Percentiles rank a stretch among this genome's conserved stretches.
Evolutionary conservation across 768 basidiomycete species (phyloP).

Genomic region (Leucosporidium yakuticum): DNA sequence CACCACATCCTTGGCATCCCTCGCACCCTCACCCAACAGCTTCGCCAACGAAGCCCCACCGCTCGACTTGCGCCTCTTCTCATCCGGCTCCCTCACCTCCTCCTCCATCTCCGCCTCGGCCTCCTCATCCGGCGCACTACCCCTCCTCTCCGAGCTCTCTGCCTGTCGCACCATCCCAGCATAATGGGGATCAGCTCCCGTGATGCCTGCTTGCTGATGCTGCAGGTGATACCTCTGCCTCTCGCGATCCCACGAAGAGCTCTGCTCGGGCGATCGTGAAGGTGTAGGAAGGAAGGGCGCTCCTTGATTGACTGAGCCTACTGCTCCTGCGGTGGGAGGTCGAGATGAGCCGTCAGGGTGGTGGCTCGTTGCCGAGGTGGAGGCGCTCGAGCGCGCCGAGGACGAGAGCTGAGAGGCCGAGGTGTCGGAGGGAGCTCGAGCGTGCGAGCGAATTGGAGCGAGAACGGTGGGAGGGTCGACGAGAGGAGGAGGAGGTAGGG

Average conservation of each 20-base stretch:
- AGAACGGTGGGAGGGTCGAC: not conserved
- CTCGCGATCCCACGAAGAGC: too few species aligned
- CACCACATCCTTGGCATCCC: not conserved
- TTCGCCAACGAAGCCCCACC: constrained; percentile 9
- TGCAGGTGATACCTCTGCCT: too few species aligned
- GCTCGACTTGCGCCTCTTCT: not conserved
- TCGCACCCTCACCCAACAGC: constrained; percentile 18
- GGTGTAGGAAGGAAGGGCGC: not conserved
- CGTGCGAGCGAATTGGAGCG: not conserved
- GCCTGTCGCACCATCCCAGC: not conserved
- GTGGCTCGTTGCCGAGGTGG: not conserved
- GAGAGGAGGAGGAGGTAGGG: not conserved
- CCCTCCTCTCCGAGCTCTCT: not conserved
- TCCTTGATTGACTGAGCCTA: not conserved
- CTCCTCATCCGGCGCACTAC: not conserved
- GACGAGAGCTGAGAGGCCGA: too few species aligned
- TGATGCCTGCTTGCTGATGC: too few species aligned
- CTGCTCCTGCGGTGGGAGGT: not conserved
- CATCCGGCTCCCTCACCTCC: not conserved
- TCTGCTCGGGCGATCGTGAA: constrained; percentile 1
- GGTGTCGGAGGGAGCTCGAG: not conserved
- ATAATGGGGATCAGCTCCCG: not conserved
- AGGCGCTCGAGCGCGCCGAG: not conserved
- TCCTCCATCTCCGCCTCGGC: not conserved
- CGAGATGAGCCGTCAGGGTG: not conserved